A percentile compares a stretch with the other conserved stretches of the same genome.
phyloP scores from a whole-genome alignment of 352 stramenopile species.

The Bremia lactucae region DNA sequence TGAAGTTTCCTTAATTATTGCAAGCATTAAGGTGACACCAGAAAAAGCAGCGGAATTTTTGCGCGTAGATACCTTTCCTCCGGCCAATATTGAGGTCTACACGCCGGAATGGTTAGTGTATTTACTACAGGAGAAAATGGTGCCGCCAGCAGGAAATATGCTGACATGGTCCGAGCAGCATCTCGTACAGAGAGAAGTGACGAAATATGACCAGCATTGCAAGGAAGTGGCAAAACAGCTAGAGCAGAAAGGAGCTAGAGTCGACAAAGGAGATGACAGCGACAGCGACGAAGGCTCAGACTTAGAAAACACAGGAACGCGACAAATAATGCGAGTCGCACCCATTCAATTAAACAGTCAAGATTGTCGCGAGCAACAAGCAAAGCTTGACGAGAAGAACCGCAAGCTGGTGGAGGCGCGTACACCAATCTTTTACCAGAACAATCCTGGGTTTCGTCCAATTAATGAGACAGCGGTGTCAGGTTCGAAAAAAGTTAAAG shows the following conservation, averaged over 20 bases:
- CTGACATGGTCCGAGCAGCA: conserved; percentile 37
- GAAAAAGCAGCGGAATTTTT: conserved; percentile 25
- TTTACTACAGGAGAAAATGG: conserved; percentile 31
- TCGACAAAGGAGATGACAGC: conserved; percentile 13
- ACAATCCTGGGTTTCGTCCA: conserved; percentile 52
- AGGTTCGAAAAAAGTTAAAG: conserved; percentile 30
- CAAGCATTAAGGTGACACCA: conserved; percentile 31
- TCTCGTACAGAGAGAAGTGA: conserved; percentile 17
- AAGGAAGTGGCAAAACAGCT: conserved; percentile 14
- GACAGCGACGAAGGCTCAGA: conserved; percentile 47
- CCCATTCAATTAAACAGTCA: conserved; percentile 26
- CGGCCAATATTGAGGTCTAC: conserved; percentile 23
- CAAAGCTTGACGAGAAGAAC: conserved; percentile 37
- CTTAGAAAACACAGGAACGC: conserved; percentile 17
- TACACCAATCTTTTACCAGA: conserved; percentile 56
- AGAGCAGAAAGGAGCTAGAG: conserved; percentile 4
- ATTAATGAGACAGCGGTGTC: conserved; percentile 23
- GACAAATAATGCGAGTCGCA: conserved; percentile 33
- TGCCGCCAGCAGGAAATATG: conserved; percentile 14
- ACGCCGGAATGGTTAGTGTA: conserved; percentile 61
- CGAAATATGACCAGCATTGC: conserved; percentile 18
- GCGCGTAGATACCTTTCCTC: conserved; percentile 22
- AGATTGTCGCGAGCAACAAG: conserved; percentile 31
- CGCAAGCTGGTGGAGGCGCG: conserved; percentile 44
- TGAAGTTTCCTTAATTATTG: conserved; percentile 34